Evolutionary conservation across 2,329 filamentous ascomycete species (phyloP).

Genomic region (Aspergillus alliaceus): DNA sequence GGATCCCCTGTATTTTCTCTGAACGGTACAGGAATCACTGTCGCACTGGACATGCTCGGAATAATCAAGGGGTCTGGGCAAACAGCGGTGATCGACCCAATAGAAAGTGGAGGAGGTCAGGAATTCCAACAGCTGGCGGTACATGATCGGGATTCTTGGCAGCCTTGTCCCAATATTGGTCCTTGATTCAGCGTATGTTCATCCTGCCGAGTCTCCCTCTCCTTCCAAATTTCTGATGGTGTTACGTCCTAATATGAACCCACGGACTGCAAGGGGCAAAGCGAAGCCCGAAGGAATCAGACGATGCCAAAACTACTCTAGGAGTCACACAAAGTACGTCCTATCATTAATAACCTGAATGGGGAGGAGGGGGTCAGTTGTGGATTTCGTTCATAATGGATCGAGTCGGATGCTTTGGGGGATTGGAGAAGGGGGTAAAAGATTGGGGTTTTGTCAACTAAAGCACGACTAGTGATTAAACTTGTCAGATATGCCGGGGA

Average conservation of each 20-base stretch:
- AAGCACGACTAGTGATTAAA: neutral
- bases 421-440: too few species aligned
- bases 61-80: neutral
- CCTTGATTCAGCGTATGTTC: neutral
- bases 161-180: neutral
- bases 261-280: neutral
- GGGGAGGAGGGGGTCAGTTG: neutral
- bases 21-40: neutral
- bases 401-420: neutral
- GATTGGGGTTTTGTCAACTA: neutral
- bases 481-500: neutral
- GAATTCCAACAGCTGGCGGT: neutral
- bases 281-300: neutral
- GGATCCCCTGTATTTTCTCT: neutral
- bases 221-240: neutral
- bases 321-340: neutral
- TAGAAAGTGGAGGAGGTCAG: conserved; percentile 1
- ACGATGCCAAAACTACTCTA: neutral
- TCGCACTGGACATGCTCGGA: neutral
- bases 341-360: neutral
- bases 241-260: neutral
- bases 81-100: conserved; percentile 4
- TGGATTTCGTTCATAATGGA: neutral
- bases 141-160: conserved; percentile 1
- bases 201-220: neutral